A percentile compares a stretch with the other conserved stretches of the same genome.
phyloP scores from a whole-genome alignment of 1,284 basidiomycete genomes.

The Meira nashicola region DNA sequence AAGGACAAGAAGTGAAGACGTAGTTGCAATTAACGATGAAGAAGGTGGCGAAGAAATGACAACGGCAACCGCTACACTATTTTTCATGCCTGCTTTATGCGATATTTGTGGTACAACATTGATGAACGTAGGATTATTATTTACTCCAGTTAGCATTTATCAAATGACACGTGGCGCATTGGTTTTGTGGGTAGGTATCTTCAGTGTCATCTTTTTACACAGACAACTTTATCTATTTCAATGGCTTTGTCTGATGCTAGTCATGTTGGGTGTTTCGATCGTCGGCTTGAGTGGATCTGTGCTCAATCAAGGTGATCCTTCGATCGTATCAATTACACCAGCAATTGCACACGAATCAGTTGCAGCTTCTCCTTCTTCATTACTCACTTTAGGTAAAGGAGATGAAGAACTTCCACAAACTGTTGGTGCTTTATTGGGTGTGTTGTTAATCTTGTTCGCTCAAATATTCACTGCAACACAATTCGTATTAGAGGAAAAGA shows the following conservation, averaged over 20 bases:
- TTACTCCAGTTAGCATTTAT: slow-evolving; percentile 94
- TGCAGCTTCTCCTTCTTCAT: neutral
- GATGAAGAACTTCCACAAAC: slow-evolving; percentile 38
- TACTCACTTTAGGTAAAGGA: neutral
- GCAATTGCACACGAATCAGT: slow-evolving; percentile 9
- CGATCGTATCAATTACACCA: neutral
- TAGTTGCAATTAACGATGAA: slow-evolving; percentile 7
- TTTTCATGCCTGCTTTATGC: slow-evolving; percentile 81
- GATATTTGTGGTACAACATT: slow-evolving; percentile 84
- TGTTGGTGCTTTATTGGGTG: slow-evolving; percentile 58
- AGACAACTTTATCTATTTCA: slow-evolving; percentile 53
- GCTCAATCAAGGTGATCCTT: slow-evolving; percentile 6
- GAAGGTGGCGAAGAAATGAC: slow-evolving; percentile 23
- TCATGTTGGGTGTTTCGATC: slow-evolving; percentile 82
- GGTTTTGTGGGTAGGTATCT: slow-evolving; percentile 89
- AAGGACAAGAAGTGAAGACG: neutral
- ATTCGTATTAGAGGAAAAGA: slow-evolving; percentile 79
- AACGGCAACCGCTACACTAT: slow-evolving; percentile 55
- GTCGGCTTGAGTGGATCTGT: slow-evolving; percentile 76
- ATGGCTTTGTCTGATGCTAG: slow-evolving; percentile 83
- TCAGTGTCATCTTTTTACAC: slow-evolving; percentile 85
- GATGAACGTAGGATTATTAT: slow-evolving; percentile 91
- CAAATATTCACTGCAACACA: slow-evolving; percentile 89
- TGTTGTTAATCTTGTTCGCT: slow-evolving; percentile 89
- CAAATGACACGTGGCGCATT: slow-evolving; percentile 93